Base-by-base conservation (phyloP, 805 yeast species). In the Candida loeiensis region DNA sequence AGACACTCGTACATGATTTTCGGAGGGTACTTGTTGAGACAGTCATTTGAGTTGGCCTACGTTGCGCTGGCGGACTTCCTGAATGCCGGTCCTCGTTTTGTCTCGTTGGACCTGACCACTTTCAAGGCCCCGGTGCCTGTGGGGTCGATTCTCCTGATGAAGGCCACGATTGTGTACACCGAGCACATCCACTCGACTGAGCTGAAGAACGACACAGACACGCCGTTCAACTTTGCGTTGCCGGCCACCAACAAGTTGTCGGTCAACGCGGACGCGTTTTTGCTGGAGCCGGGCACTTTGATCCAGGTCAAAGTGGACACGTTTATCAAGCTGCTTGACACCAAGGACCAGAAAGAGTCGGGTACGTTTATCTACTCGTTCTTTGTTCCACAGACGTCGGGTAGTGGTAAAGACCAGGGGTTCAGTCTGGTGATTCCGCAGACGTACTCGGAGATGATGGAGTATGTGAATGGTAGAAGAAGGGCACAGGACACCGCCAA, bases 61-160 rank as follows among this genome's bases (percentile, higher is more conserved):
- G 88, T 95, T 63, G 79, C 91, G 13, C 88, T 95, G 6, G 95
- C 95, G 4, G 85, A 95, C 1, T 88, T 90, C 54, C 71, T 96
- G 2, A 80, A 80, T 48, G 80, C 91, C 12, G 79, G 83, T 45
- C 96, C 98, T 31, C 73, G 96, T 57, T 90, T 90, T 51, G 85
- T 88, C 8, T 84, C 95, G 2, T 73, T 90, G 49, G 97, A 90
- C 59, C 83, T 93, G 16, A 88, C 96, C 31, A 85, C 95, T 17
- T 90, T 90, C 73, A 81, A 85, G 54, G 85, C 90, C 14, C 98
- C 98, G 2, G 98, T 90, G 6, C 97, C 97, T 1, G 96, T 90
- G 13, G 97, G 98, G 1, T 80, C 90, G 1, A 95, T 91, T 6
- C 67, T 90, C 44, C 84, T 81, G 47, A 79, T 88, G 80, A 75